These are phyloP conservation scores for Euphorbia pulcherrima DNA, from an alignment of 345 rosid genomes.

Conservation along the genomic window DNA sequence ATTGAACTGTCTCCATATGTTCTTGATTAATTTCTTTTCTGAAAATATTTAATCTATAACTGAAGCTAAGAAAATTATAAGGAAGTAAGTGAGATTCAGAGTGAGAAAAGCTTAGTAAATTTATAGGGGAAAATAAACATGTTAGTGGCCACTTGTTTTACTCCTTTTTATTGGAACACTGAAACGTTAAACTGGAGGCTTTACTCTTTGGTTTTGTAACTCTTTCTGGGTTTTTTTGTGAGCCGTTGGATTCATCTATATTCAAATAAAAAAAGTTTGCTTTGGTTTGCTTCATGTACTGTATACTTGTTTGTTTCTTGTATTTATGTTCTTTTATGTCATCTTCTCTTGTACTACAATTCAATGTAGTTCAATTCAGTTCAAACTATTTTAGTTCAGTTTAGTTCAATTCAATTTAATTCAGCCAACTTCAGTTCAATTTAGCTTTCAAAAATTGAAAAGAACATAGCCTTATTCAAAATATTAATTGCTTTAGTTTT, in stretches of 20 bases:
- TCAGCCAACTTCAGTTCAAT: too few species aligned
- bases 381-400: too few species aligned
- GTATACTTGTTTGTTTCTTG: too few species aligned
- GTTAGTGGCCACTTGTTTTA: conserved; percentile 34
- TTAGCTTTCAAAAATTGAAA: too few species aligned
- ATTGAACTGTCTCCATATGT: conserved; percentile 53
- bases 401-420: too few species aligned
- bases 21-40: not conserved
- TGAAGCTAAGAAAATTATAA: not conserved
- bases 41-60: not conserved
- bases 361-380: too few species aligned
- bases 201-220: conserved; percentile 24
- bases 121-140: conserved; percentile 19
- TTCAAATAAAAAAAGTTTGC: too few species aligned
- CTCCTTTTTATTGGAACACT: conserved; percentile 27
- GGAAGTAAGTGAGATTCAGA: conserved; percentile 11
- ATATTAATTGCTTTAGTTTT: too few species aligned
- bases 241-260: not conserved
- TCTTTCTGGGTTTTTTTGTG: not conserved
- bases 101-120: not conserved
- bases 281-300: too few species aligned
- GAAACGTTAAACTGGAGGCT: conserved; percentile 39
- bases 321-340: too few species aligned
- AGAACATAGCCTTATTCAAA: too few species aligned
- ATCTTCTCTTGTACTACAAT: too few species aligned